Conservation (phyloP, 192 early-diverging fungal genomes). For the Backusella westeae region DNA sequence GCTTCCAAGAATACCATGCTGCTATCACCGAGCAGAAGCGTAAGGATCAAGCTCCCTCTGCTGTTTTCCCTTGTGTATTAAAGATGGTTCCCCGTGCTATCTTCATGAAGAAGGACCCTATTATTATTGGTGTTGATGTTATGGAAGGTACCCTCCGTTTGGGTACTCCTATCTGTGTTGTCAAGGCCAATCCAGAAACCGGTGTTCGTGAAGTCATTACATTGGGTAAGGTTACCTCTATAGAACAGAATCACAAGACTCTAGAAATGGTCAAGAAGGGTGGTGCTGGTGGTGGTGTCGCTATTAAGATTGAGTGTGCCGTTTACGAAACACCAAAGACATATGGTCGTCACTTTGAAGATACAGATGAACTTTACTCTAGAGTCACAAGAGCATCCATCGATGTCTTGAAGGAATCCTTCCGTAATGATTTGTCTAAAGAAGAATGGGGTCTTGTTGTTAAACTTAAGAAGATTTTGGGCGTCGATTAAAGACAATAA, state of each 20-base stretch:
- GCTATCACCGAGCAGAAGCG: conserved; percentile 82
- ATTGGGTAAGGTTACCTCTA: conserved; percentile 88
- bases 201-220: conserved; percentile 66
- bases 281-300: conserved; percentile 78
- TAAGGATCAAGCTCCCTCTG: conserved; percentile 81
- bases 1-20: conserved; percentile 78
- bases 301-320: conserved; percentile 88
- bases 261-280: conserved; percentile 81
- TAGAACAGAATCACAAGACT: conserved; percentile 90
- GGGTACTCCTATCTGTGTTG: conserved; percentile 92
- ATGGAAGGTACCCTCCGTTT: conserved; percentile 82
- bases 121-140: conserved; percentile 96
- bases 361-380: conserved; percentile 73
- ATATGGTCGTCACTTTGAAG: conserved; percentile 91
- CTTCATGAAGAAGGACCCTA: conserved; percentile 95
- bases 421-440: conserved; percentile 88
- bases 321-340: conserved; percentile 84
- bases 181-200: conserved; percentile 70
- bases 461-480: conserved; percentile 70
- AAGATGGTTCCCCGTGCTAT: conserved; percentile 85
- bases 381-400: conserved; percentile 89
- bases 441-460: conserved; percentile 85
- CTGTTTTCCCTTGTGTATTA: conserved; percentile 95
- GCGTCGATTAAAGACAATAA: conserved; percentile 25
- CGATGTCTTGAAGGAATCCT: conserved; percentile 91